A percentile compares a stretch with the other conserved stretches of the same genome.
phyloP scores from a whole-genome alignment of 2,329 filamentous ascomycete species.

The Fusarium globosum region DNA sequence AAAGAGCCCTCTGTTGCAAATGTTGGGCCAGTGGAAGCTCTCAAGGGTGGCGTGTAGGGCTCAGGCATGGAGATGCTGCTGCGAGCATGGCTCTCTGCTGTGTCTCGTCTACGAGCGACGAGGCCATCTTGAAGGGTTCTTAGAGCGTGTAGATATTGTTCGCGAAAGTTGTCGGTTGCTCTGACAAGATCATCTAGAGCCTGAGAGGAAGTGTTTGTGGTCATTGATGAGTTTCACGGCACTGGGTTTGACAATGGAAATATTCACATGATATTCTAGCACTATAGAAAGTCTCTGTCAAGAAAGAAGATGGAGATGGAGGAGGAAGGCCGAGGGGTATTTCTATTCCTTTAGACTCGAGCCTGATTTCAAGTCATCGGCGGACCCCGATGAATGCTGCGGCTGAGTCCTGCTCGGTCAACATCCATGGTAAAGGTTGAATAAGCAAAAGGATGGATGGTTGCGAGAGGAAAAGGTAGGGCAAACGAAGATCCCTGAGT shows the following conservation, averaged over 20 bases:
- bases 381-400: constrained; percentile 37
- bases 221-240: constrained; percentile 33
- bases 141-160: constrained; percentile 49
- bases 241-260: constrained; percentile 20
- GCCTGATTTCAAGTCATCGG: constrained; percentile 30
- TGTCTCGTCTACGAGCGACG: constrained; percentile 32
- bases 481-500: constrained; percentile 17
- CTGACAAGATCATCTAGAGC: constrained; percentile 50
- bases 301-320: neutral
- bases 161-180: constrained; percentile 49
- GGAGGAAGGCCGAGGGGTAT: constrained; percentile 24
- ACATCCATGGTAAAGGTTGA: constrained; percentile 27
- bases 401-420: constrained; percentile 42
- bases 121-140: constrained; percentile 46
- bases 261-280: constrained; percentile 10
- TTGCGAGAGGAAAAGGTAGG: constrained; percentile 3
- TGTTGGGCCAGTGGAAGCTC: constrained; percentile 37
- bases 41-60: constrained; percentile 43
- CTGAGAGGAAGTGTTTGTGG: constrained; percentile 29
- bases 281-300: neutral
- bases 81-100: constrained; percentile 31
- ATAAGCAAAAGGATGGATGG: neutral
- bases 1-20: constrained; percentile 34
- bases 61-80: constrained; percentile 8
- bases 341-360: constrained; percentile 30